Evolutionary conservation across 164 flowering plant species (phyloP).

Genomic region (Tetracentron sinense): DNA sequence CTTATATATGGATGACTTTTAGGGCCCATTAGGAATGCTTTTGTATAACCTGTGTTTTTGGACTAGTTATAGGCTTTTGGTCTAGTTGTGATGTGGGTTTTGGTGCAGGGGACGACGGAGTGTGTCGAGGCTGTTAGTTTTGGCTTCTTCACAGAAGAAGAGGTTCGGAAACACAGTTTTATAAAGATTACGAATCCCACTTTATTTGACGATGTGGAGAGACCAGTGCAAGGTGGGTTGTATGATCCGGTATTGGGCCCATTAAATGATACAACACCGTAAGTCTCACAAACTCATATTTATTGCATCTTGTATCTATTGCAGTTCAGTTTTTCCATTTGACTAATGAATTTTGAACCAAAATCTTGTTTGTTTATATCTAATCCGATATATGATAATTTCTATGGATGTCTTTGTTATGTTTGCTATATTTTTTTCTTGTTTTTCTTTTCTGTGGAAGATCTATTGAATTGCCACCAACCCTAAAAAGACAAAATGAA

Average conservation of each 20-base stretch:
- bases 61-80: slow-evolving; percentile 9
- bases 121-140: slow-evolving; percentile 49
- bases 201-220: slow-evolving; percentile 34
- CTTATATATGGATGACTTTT: neutral
- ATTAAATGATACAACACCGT: slow-evolving; percentile 37
- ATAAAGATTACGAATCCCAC: slow-evolving; percentile 43
- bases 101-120: slow-evolving; percentile 43
- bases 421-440: no score
- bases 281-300: slow-evolving; percentile 19
- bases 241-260: slow-evolving; percentile 82
- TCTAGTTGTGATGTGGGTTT: neutral
- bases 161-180: slow-evolving; percentile 54
- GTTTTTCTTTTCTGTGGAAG: no score
- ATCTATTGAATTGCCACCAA: no score
- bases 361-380: no score
- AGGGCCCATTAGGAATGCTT: neutral
- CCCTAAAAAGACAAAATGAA: no score
- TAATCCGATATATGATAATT: no score
- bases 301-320: neutral
- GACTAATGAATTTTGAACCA: no score
- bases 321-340: no score
- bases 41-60: neutral
- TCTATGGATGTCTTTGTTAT: no score
- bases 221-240: slow-evolving; percentile 59
- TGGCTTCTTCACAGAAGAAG: slow-evolving; percentile 56